These are phyloP conservation scores for Carpinus fangiana DNA, from an alignment of 306 rosid genomes.

Conservation along the genomic window DNA sequence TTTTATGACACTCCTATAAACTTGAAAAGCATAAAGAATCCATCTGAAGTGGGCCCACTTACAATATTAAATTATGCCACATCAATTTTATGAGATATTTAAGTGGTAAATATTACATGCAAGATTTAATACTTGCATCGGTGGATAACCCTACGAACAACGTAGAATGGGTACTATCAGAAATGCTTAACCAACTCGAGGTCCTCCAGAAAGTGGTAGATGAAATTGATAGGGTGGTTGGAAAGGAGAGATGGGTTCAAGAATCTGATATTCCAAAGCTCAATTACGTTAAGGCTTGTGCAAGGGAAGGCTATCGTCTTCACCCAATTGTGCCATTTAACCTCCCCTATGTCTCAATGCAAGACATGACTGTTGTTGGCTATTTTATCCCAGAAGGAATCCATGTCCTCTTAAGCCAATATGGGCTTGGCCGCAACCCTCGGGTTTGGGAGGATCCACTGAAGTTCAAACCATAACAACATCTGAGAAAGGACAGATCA, in stretches of 20 bases:
- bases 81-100: no score
- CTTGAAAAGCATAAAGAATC: no score
- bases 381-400: slow-evolving; percentile 54
- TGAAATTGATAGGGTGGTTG: slow-evolving; percentile 43
- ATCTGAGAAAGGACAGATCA: neutral
- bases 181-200: slow-evolving; percentile 45
- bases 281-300: slow-evolving; percentile 42
- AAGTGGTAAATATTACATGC: neutral
- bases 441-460: slow-evolving; percentile 36
- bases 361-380: slow-evolving; percentile 23
- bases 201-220: slow-evolving; percentile 26
- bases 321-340: slow-evolving; percentile 46
- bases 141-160: slow-evolving; percentile 46
- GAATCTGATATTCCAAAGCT: slow-evolving; percentile 49
- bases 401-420: slow-evolving; percentile 37
- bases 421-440: slow-evolving; percentile 34
- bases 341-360: slow-evolving; percentile 36
- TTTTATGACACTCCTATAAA: no score
- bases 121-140: slow-evolving; percentile 41
- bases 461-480: slow-evolving; percentile 40
- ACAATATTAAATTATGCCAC: no score
- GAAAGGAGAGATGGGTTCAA: slow-evolving; percentile 25
- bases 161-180: slow-evolving; percentile 46
- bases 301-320: slow-evolving; percentile 43
- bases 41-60: no score